Base-by-base conservation (phyloP, 169 alveolate species). In the Eimeria nieschulzi region DNA sequence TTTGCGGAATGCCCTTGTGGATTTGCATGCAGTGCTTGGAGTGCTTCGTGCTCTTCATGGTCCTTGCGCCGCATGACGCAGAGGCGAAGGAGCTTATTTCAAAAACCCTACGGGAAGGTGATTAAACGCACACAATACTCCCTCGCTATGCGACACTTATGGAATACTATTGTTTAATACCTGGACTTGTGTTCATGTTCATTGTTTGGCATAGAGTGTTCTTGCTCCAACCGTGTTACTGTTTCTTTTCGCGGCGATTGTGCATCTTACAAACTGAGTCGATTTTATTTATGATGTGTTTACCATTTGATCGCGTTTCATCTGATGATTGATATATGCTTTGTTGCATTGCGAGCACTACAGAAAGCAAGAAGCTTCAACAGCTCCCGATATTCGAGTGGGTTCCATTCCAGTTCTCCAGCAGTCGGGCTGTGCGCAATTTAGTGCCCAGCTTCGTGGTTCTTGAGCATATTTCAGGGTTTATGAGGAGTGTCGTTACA, bases 61-160 rank as follows among this genome's bases (percentile, higher is more conserved):
- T 91, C 61, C 87, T 91, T 39, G 94, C 94, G 46, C 92, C 94
- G n/a, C 55, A 25, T 70, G 83, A 68, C 73, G 26, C 53, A 54
- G 94, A 91, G 59, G 82, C 53, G 54, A 9, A 70, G 51, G 91
- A 80, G 21, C 63, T 91, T 23, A 87, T 88, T 33, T 9, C 51
- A 1, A 88, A 79, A 13, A 26, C 79, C 46, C 63, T 39, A 10
- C 61, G 23, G 25, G 75, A 56, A 13, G 93, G 93, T 87, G 8
- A 56, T 33, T 33, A 64, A n/a, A 3, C 33, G 25, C 21, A 3
- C 21, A n/a, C 21, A 64, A 3, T 23, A 23, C 21, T 64, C 25
- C 3, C 21, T n/a, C 6, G 23, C 23, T 21, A 3, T 25, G 66
- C 39, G 71, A 25, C 21, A 26, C 87, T 21, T 12, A 7, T 26